These are phyloP conservation scores for Pulveroboletus ravenelii DNA, from an alignment of 768 basidiomycete species.

Conservation along the genomic window DNA sequence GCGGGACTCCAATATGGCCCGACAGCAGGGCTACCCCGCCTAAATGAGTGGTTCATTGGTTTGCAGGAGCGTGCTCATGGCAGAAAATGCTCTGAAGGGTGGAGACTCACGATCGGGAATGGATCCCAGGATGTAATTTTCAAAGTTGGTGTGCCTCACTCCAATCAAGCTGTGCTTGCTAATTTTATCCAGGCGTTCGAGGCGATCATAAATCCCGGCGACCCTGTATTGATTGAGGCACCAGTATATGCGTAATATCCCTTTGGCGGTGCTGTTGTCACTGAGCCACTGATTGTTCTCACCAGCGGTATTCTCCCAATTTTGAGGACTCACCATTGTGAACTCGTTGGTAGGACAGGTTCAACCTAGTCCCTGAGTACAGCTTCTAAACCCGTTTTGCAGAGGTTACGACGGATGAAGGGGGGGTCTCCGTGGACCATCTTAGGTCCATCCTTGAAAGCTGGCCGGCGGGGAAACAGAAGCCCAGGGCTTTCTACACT, in stretches of 20 bases:
- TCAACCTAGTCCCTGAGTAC: neutral
- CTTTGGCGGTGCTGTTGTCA: slow-evolving; percentile 10
- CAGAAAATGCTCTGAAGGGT: slow-evolving; percentile 56
- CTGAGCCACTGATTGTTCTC: slow-evolving; percentile 8
- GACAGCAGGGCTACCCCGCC: slow-evolving; percentile 61
- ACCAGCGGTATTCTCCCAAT: slow-evolving; percentile 63
- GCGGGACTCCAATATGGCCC: slow-evolving; percentile 74
- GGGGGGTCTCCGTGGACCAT: slow-evolving; percentile 59
- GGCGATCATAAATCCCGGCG: slow-evolving; percentile 72
- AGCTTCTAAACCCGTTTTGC: slow-evolving; percentile 7
- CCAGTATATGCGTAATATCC: slow-evolving; percentile 67
- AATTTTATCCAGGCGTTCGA: slow-evolving; percentile 52
- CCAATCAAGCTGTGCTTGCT: slow-evolving; percentile 2
- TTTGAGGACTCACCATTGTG: slow-evolving; percentile 50
- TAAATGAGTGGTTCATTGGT: slow-evolving; percentile 64
- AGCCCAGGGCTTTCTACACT: slow-evolving; percentile 78
- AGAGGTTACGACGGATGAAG: slow-evolving; percentile 76
- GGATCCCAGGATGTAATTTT: slow-evolving; percentile 89
- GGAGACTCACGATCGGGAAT: slow-evolving; percentile 72
- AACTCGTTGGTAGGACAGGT: slow-evolving; percentile 48
- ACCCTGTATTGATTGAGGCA: slow-evolving; percentile 76
- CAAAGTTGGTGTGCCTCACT: slow-evolving; percentile 49
- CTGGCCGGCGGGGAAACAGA: slow-evolving; percentile 69
- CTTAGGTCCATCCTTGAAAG: slow-evolving; percentile 62
- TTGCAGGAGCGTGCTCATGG: slow-evolving; percentile 72